These are phyloP conservation scores for Zygosaccharomyces kombuchaensis DNA, from an alignment of 805 yeast genomes.

Conservation along the genomic window DNA sequence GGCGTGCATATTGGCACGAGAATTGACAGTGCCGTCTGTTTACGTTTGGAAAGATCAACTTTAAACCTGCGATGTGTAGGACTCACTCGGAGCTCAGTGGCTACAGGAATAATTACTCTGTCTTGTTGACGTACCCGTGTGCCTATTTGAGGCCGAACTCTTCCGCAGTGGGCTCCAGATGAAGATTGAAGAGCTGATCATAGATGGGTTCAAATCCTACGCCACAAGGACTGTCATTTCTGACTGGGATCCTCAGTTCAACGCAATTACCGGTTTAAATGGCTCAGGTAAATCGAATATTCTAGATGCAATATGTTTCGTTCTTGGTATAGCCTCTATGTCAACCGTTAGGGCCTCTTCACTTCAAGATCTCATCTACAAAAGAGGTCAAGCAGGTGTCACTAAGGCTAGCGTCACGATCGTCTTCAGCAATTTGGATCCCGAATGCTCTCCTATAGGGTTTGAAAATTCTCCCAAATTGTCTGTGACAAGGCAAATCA, in stretches of 20 bases:
- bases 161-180: constrained; percentile 34
- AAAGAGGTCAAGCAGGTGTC: constrained; percentile 97
- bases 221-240: constrained; percentile 94
- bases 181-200: constrained; percentile 93
- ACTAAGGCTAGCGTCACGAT: constrained; percentile 96
- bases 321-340: constrained; percentile 93
- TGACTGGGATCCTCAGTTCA: constrained; percentile 94
- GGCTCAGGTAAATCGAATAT: constrained; percentile 98
- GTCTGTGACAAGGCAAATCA: constrained; percentile 86
- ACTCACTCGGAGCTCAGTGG: no score
- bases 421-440: constrained; percentile 84
- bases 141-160: not conserved
- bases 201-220: constrained; percentile 97
- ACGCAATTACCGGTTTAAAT: constrained; percentile 95
- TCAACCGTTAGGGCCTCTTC: constrained; percentile 91
- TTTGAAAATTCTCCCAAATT: constrained; percentile 73
- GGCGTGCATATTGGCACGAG: no score
- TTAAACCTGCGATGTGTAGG: no score
- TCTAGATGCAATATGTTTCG: constrained; percentile 95
- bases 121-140: no score
- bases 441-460: constrained; percentile 76
- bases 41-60: no score
- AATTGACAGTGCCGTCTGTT: no score
- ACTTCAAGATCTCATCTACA: constrained; percentile 89
- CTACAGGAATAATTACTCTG: no score